phyloP scores from a whole-genome alignment of 768 basidiomycete species.

The Suillus lakei region DNA sequence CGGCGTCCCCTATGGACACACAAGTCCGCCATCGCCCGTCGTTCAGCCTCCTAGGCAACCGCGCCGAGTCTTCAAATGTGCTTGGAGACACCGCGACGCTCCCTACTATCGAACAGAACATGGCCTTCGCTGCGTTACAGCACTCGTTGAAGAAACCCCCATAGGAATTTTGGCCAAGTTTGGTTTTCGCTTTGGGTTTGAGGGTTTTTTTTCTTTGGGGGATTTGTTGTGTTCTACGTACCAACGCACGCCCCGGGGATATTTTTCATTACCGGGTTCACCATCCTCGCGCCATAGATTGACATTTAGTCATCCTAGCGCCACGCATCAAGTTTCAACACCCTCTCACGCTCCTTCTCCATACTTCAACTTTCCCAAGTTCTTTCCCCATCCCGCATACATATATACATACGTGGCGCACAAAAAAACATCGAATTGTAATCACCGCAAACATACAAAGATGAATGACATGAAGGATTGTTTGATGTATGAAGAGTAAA shows the following conservation, averaged over 20 bases:
- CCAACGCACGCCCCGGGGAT: neutral
- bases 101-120: conserved; percentile 82
- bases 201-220: too few relatives aligned
- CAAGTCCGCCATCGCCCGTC: conserved; percentile 31
- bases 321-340: neutral
- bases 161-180: conserved; percentile 5
- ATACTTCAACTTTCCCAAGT: neutral
- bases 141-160: conserved; percentile 41
- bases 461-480: neutral
- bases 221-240: neutral
- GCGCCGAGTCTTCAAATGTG: conserved; percentile 41
- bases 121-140: conserved; percentile 77
- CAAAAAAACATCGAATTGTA: neutral
- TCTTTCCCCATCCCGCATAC: neutral
- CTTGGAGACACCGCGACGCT: conserved; percentile 43
- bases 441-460: neutral
- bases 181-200: too few relatives aligned
- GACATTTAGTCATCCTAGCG: neutral
- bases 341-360: neutral
- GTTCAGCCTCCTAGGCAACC: conserved; percentile 34
- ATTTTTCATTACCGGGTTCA: neutral
- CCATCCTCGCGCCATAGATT: neutral
- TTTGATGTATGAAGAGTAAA: neutral
- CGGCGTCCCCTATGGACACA: conserved; percentile 48
- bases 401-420: neutral